Base-by-base conservation (phyloP, 31 red algal genomes). In the Endocladia muricata region DNA sequence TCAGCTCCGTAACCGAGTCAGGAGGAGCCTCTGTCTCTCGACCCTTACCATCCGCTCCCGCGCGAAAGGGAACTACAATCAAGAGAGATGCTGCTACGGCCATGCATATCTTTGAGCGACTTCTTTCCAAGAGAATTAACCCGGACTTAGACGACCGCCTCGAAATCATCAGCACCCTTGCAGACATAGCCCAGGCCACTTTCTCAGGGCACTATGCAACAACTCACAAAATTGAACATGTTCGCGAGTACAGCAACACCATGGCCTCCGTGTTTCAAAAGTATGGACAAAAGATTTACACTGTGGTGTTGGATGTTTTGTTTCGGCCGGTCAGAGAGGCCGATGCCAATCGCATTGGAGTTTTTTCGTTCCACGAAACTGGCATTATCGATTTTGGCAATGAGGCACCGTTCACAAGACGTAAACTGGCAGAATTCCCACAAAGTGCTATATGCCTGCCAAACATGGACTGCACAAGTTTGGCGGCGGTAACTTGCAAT, bases 161-260 rank as follows among this genome's bases (percentile, higher is more conserved):
- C 41, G 57, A 84, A 37, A 70, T 84, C n/a, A 74, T 84, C 23
- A 75, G 58, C 58, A 76, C 81, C 1, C 54, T 84, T 61, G 69
- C 81, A 15, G 81, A 84, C 13, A 75, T 84, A n/a, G 81, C 81
- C 3, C 54, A 48, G 36, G 40, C 59, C 22, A 84, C 81, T 8
- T 84, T 84, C 40, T 84, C 81, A 13, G 70, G 70, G 3, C 81
- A 84, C 4, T 84, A 84, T 65, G 81, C 81, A 21, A 74, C 32
- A 26, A 75, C 81, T 30, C 81, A 84, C 34, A 75, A 52, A 51
- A 75, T 84, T 22, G 70, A 84, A 39, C 26, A 84, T 37, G 70
- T 56, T 33, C 59, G 76, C 17, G 70, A 84, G 32, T 84, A 84
- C 42, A 74, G 44, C 30, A 58, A 74, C 4, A 61, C 81, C 23